Conservation (phyloP, 345 rosid species). For the Eucalyptus paniculata region DNA sequence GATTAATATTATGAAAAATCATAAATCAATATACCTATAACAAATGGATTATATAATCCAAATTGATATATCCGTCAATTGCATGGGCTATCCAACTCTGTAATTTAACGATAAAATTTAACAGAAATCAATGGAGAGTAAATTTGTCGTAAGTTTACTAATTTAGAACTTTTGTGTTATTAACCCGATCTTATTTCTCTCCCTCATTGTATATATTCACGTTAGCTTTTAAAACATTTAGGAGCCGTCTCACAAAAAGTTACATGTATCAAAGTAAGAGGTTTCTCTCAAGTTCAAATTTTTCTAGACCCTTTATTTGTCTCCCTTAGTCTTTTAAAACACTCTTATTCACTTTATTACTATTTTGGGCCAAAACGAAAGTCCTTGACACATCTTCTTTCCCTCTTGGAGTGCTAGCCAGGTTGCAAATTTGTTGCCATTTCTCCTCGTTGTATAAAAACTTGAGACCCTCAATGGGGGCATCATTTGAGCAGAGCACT, state of each 20-base stretch:
- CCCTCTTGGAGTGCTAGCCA: no score
- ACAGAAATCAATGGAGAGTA: fast-evolving
- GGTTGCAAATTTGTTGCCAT: no score
- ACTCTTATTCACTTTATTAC: not conserved
- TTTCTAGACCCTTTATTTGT: fast-evolving
- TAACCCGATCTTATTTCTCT: not conserved
- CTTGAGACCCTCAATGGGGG: no score
- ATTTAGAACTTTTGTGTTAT: fast-evolving
- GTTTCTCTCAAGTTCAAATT: not conserved
- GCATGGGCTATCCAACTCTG: fast-evolving
- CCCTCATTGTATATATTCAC: not conserved
- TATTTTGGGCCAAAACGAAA: no score
- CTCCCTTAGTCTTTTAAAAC: not conserved
- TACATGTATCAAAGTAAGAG: not conserved
- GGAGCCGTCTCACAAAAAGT: not conserved
- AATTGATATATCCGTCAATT: fast-evolving
- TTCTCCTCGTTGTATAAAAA: no score
- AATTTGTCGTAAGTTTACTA: fast-evolving
- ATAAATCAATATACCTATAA: fast-evolving
- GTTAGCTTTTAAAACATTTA: not conserved
- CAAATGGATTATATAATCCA: fast-evolving
- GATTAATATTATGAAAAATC: no score
- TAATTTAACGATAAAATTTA: no score
- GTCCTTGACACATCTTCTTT: no score
- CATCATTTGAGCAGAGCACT: no score